phyloP scores from a whole-genome alignment of 805 yeast species.

The Monosporozyma siamensis region DNA sequence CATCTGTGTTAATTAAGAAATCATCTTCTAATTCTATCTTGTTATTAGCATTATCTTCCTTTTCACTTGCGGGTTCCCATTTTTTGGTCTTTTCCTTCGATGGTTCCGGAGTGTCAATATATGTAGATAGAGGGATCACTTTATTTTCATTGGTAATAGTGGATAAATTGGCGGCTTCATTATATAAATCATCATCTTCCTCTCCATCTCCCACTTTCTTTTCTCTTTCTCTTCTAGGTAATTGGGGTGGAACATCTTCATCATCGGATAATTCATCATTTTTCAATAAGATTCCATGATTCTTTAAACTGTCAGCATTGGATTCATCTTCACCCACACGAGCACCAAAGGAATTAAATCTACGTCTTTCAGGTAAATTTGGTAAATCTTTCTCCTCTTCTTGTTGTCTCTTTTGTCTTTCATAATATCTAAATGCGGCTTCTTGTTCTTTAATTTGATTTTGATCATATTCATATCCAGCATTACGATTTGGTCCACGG shows the following conservation, averaged over 20 bases:
- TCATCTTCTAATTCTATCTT: conserved; percentile 15
- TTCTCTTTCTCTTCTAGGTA: conserved; percentile 18
- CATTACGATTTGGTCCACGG: not conserved
- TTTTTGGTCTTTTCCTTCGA: conserved; percentile 12
- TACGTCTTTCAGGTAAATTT: conserved; percentile 15
- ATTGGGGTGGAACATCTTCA: conserved; percentile 29
- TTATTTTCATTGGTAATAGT: conserved; percentile 11
- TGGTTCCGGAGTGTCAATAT: conserved; percentile 27
- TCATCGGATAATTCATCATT: conserved; percentile 27
- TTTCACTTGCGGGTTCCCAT: conserved; percentile 8
- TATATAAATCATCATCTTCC: conserved; percentile 1
- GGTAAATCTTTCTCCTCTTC: conserved; percentile 3
- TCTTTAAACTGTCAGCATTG: conserved; percentile 24
- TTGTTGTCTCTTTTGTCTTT: conserved; percentile 5
- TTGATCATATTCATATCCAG: conserved; percentile 2
- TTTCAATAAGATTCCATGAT: conserved; percentile 26
- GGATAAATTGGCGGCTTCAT: conserved; percentile 4
- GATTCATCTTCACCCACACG: conserved; percentile 16
- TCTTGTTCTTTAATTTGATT: conserved; percentile 12
- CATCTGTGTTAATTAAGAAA: conserved; percentile 27
- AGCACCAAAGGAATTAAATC: conserved; percentile 30
- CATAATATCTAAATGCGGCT: conserved; percentile 11
- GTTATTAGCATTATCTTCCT: not conserved
- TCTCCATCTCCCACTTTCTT: not conserved
- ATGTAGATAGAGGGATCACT: conserved; percentile 25